phyloP scores from a whole-genome alignment of 2,329 filamentous ascomycete species.

The Fusarium vanettenii region DNA sequence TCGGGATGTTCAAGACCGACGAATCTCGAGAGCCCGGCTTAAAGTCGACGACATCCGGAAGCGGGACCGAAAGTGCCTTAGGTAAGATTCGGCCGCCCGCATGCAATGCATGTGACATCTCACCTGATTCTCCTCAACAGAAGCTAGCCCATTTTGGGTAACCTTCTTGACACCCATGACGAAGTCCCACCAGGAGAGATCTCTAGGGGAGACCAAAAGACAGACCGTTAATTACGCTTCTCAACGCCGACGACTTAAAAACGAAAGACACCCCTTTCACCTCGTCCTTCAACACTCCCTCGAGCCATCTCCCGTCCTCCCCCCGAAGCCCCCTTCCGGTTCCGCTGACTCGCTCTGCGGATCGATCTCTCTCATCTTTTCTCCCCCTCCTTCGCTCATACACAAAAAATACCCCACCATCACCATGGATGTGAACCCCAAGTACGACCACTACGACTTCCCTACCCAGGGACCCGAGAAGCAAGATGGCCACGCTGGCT shows the following conservation, averaged over 20 bases:
- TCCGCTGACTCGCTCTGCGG: conserved; percentile 14
- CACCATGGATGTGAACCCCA: conserved; percentile 75
- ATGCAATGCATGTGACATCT: conserved; percentile 40
- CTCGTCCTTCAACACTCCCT: conserved; percentile 2
- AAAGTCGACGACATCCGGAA: conserved; percentile 1
- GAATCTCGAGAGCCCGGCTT: conserved; percentile 4
- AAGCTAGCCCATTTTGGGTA: conserved; percentile 42
- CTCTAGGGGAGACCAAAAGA: conserved; percentile 43
- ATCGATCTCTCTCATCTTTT: conserved; percentile 12
- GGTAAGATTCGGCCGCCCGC: conserved; percentile 29
- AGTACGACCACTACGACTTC: conserved; percentile 97
- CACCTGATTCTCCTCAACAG: conserved; percentile 37
- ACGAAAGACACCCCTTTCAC: conserved; percentile 33
- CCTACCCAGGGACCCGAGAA: conserved; percentile 79
- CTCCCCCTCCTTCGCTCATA: conserved; percentile 14
- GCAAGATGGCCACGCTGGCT: conserved; percentile 84
- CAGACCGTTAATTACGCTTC: conserved; percentile 46
- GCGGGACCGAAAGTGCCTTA: conserved; percentile 6
- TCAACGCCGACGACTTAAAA: conserved; percentile 33
- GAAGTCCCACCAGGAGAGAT: conserved; percentile 44
- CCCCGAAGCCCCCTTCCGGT: neutral
- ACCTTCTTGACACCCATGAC: conserved; percentile 44
- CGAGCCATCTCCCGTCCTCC: conserved; percentile 12
- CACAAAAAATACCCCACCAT: conserved; percentile 38
- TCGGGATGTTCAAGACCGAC: neutral